Percentiles rank a stretch among this genome's conserved stretches.
phyloP scores from a whole-genome alignment of 2,329 filamentous ascomycete genomes.

The Arthrocladium fulminans region DNA sequence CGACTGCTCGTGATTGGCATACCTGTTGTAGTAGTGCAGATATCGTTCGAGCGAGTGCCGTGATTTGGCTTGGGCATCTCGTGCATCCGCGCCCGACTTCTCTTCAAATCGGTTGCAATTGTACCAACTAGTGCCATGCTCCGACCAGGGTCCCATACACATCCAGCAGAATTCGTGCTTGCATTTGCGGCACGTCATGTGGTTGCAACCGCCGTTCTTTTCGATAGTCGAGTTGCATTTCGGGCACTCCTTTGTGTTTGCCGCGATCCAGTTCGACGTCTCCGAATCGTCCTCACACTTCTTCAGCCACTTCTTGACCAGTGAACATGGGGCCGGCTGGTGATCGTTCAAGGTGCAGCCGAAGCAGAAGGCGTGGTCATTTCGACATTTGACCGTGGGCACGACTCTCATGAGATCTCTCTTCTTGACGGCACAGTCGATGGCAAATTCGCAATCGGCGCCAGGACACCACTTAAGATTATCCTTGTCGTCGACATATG shows the following conservation, averaged over 20 bases:
- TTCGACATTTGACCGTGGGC: slow-evolving; percentile 78
- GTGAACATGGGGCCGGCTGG: slow-evolving; percentile 79
- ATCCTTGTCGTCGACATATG: slow-evolving; percentile 95
- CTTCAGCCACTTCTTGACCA: slow-evolving; percentile 94
- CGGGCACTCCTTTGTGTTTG: slow-evolving; percentile 96
- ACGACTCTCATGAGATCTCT: slow-evolving; percentile 78
- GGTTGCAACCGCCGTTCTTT: slow-evolving; percentile 96
- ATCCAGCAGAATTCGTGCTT: slow-evolving; percentile 99
- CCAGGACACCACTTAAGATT: slow-evolving; percentile 95
- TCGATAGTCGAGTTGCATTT: slow-evolving; percentile 95
- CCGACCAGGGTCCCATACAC: slow-evolving; percentile 98
- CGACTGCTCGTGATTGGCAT: slow-evolving; percentile 97
- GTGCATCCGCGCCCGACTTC: slow-evolving; percentile 82
- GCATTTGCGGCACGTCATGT: slow-evolving; percentile 96
- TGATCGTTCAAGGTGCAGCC: slow-evolving; percentile 85
- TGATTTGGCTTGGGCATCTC: slow-evolving; percentile 85
- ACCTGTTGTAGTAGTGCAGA: slow-evolving; percentile 96
- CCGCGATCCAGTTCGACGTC: slow-evolving; percentile 98
- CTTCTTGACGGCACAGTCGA: slow-evolving; percentile 81
- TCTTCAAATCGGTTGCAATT: slow-evolving; percentile 98
- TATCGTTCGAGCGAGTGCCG: slow-evolving; percentile 90
- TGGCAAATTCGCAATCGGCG: slow-evolving; percentile 88
- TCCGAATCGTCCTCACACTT: slow-evolving; percentile 98
- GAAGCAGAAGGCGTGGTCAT: slow-evolving; percentile 86
- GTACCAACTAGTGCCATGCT: slow-evolving; percentile 98